These are phyloP conservation scores for Hsuehochloa calcarea DNA, from an alignment of 176 grass and related monocot species.

Conservation along the genomic window DNA sequence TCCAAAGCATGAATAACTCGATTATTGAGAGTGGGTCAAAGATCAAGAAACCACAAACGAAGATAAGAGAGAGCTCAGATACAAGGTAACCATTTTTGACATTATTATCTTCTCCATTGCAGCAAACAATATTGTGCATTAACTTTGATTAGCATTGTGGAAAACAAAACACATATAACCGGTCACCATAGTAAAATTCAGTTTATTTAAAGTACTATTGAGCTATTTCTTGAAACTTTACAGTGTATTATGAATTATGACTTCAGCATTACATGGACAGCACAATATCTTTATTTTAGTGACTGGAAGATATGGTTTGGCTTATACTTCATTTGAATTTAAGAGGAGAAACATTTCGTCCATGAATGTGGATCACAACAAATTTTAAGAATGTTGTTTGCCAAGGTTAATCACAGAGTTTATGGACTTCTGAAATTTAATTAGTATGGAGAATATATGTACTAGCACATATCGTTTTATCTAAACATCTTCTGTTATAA, in stretches of 20 bases:
- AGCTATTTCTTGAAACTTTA: neutral
- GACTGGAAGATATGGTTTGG: neutral
- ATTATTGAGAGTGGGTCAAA: conserved; percentile 59
- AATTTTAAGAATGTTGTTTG: neutral
- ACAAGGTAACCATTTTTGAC: conserved; percentile 56
- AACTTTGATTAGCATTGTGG: neutral
- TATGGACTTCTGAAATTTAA: neutral
- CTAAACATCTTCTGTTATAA: neutral
- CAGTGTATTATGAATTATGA: neutral
- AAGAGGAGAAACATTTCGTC: neutral
- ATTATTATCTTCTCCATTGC: neutral
- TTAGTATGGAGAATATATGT: neutral
- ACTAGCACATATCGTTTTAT: neutral
- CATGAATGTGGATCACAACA: neutral
- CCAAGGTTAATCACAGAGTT: neutral
- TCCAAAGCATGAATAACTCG: conserved; percentile 59
- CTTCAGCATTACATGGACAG: neutral
- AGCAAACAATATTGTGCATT: conserved; percentile 5
- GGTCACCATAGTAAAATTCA: neutral
- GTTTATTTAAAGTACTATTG: neutral
- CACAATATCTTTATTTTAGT: neutral
- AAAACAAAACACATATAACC: neutral
- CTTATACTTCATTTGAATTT: neutral
- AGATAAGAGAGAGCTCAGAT: conserved; percentile 60
- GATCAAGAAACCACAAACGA: conserved; percentile 85